Evolutionary conservation across 2,329 filamentous ascomycete species (phyloP), one percentile per base, ranked within the genome.

Genomic region (Aureobasidium sp.): DNA sequence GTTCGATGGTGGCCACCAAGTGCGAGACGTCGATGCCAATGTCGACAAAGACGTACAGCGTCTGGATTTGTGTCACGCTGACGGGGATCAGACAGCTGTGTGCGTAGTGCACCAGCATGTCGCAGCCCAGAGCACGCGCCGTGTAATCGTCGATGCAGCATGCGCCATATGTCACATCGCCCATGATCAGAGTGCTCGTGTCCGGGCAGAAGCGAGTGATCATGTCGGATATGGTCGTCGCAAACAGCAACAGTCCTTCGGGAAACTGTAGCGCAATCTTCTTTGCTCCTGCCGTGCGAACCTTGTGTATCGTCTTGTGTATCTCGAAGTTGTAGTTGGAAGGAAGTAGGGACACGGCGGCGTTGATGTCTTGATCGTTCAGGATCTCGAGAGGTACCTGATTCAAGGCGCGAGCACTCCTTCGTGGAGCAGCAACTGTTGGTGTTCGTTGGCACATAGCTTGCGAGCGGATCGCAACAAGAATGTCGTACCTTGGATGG

Each of bases 131-230:
- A 0, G 94, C 93, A 39, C 91, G 79, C 1, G 93, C 94, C 0
- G 93, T 98, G 71, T 94, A 98, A 71, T 98, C 93, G 68, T 98
- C 93, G 62, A 98, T 96, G 66, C 93, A 98, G 74, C 93, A 98
- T 19, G 93, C 93, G 58, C 93, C 93, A 68, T 98, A 98, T 1
- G 93, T 98, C 38, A 98, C 93, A 67, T 98, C 93, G 57, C 93
- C 93, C 93, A 98, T 98, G 68, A 98, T 98, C 51, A 97, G 77
- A 2, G 91, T 97, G 67, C 94, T 88, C 35, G 86, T 85, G 1
- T 87, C 90, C 0, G 89, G 86, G 65, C 93, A 98, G 73, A 98
- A 98, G 66, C 90, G 86, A 0, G 87, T 88, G 42, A 98, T 76
- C 62, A 98, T 97, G 67, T 98, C 93, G 3, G 93, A 95, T 61